Evolutionary conservation across 2,329 filamentous ascomycete species (phyloP), one percentile per base, ranked within the genome.

Genomic region (Neocatenulostroma microsporum): DNA sequence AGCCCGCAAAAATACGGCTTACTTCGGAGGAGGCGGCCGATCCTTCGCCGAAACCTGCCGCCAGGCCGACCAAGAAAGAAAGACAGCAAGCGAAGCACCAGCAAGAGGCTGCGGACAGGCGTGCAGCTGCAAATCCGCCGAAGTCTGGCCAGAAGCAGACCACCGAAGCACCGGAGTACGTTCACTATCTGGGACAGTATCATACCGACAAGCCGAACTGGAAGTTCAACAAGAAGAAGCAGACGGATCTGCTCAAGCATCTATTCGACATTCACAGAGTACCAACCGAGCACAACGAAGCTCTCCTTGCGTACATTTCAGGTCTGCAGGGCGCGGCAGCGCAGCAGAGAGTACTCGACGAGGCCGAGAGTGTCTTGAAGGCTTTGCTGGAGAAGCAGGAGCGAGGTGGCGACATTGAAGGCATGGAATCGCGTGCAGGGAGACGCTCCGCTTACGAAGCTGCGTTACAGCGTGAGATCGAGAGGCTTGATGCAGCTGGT

Each of bases 161-260:
- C n/a, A 26, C 17, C 29, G 34, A 43, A 23, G 24, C 30, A 37
- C 70, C 75, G 30, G 73, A 80, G 11, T 80, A 86, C 40, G 69
- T 93, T 12, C 70, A 76, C 36, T 95, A 95, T 58, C 73, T 95
- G 29, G 71, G 71, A 30, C 77, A 80, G 56, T 94, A 87, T 72
- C 72, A 84, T 62, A 73, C 72, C 37, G 73, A 78, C 42, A 78
- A 78, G 40, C 67, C 72, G 8, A 70, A 69, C 49, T 96, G 89
- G 89, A 95, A 94, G 62, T 96, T 95, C 69, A 94, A 93, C 68
- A 95, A 95, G 66, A 88, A 86, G 50, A 78, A 86, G 56, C 88
- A 95, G 62, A 84, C 80, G 36, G 77, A 84, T 49, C 69, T 95
- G 10, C 75, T 95, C 56, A 89, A 91, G 60, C 79, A 93, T 66